phyloP scores from a whole-genome alignment of 1,139 yeast genomes.

The Blastobotrys serpentis region DNA sequence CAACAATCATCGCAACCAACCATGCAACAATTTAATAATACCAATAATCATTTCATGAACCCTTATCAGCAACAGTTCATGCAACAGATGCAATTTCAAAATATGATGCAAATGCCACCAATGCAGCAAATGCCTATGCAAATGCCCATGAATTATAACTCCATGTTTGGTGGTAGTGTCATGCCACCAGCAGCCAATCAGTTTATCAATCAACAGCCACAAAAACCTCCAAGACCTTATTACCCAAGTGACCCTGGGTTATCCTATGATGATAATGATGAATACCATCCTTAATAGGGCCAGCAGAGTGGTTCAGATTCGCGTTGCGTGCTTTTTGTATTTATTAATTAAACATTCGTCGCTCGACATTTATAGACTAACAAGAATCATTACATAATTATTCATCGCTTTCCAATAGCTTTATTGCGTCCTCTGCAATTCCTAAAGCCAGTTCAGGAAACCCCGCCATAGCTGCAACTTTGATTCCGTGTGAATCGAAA shows the following conservation, averaged over 20 bases:
- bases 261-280: constrained; percentile 16
- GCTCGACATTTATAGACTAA: constrained; percentile 3
- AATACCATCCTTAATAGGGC: constrained; percentile 5
- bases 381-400: neutral
- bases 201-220: constrained; percentile 2
- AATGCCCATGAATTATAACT: constrained; percentile 11
- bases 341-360: neutral
- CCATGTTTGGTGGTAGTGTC: constrained; percentile 1
- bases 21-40: constrained; percentile 1
- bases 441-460: constrained; percentile 64
- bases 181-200: constrained; percentile 12
- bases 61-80: constrained; percentile 10
- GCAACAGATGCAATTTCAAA: constrained; percentile 15
- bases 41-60: constrained; percentile 1
- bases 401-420: constrained; percentile 5
- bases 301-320: too few relatives aligned
- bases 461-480: constrained; percentile 81
- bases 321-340: constrained; percentile 8
- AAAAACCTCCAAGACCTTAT: neutral
- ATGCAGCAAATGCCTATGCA: constrained; percentile 10
- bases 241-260: constrained; percentile 1
- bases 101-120: constrained; percentile 11
- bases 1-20: constrained; percentile 3
- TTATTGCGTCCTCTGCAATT: constrained; percentile 28
- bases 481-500: constrained; percentile 76